Conservation (phyloP, 2,329 filamentous ascomycete genomes). For the Fusarium sp. region DNA sequence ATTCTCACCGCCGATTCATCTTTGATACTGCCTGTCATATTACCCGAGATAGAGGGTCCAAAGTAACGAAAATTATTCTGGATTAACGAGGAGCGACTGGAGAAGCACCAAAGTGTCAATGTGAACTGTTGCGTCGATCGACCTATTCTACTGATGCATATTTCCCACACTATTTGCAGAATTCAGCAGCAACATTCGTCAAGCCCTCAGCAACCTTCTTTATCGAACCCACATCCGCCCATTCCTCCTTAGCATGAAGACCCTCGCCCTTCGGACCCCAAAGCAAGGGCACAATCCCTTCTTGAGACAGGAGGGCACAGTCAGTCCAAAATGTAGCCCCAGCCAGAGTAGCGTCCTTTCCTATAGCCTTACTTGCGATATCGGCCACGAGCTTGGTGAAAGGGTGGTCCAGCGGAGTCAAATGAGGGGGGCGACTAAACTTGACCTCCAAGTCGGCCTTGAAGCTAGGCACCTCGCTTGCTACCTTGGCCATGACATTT, state of each 20-base stretch:
- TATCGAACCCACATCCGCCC: conserved; percentile 59
- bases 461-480: conserved; percentile 52
- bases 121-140: neutral
- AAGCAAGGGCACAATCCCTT: conserved; percentile 60
- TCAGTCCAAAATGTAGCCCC: conserved; percentile 62
- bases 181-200: conserved; percentile 42
- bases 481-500: conserved; percentile 51
- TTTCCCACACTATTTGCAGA: conserved; percentile 42
- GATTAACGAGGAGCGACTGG: neutral
- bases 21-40: neutral
- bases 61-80: neutral
- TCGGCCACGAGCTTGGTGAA: conserved; percentile 52
- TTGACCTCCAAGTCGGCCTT: conserved; percentile 55
- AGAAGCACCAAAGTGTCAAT: neutral
- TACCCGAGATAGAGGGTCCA: neutral
- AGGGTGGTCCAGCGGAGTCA: conserved; percentile 55
- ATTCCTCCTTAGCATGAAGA: conserved; percentile 63
- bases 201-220: conserved; percentile 48
- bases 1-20: neutral
- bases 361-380: conserved; percentile 45
- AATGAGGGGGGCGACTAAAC: conserved; percentile 57
- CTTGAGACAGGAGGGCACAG: conserved; percentile 59
- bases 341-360: conserved; percentile 39
- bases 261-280: conserved; percentile 63
- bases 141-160: neutral